These are phyloP conservation scores for Globisporangium heterothallicum DNA, from an alignment of 352 stramenopile species.

Conservation along the genomic window DNA sequence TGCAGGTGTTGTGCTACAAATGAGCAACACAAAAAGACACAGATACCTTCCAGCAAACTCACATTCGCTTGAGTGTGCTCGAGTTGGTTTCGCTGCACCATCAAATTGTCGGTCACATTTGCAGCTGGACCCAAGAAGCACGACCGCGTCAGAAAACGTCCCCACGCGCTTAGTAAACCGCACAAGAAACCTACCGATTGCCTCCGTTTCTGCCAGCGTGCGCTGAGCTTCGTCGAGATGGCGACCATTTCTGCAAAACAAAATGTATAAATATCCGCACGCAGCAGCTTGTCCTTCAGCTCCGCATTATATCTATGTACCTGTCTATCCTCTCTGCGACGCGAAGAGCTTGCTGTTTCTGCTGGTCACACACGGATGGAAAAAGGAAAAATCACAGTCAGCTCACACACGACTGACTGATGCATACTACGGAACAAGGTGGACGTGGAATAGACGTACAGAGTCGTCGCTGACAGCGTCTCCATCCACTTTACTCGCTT, in stretches of 20 bases:
- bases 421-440: neutral
- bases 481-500: constrained; percentile 19
- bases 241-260: constrained; percentile 41
- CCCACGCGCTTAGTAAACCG: neutral
- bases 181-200: constrained; percentile 35
- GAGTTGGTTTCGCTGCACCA: constrained; percentile 63
- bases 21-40: neutral
- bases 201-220: constrained; percentile 67
- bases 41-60: constrained; percentile 7
- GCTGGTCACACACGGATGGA: neutral
- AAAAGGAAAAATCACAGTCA: neutral
- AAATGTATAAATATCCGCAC: neutral
- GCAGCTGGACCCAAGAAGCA: constrained; percentile 21
- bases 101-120: constrained; percentile 66
- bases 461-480: constrained; percentile 9
- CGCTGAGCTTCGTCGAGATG: constrained; percentile 68
- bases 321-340: constrained; percentile 38
- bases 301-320: no score
- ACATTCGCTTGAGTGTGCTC: constrained; percentile 60
- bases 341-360: constrained; percentile 46
- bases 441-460: constrained; percentile 5
- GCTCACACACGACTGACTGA: neutral
- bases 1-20: constrained; percentile 1
- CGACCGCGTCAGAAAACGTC: neutral
- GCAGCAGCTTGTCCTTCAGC: no score